A percentile compares a stretch with the other conserved stretches of the same genome.
These are phyloP conservation scores for Cucumis cinereus DNA, from an alignment of 306 rosid species.

Conservation along the genomic window DNA sequence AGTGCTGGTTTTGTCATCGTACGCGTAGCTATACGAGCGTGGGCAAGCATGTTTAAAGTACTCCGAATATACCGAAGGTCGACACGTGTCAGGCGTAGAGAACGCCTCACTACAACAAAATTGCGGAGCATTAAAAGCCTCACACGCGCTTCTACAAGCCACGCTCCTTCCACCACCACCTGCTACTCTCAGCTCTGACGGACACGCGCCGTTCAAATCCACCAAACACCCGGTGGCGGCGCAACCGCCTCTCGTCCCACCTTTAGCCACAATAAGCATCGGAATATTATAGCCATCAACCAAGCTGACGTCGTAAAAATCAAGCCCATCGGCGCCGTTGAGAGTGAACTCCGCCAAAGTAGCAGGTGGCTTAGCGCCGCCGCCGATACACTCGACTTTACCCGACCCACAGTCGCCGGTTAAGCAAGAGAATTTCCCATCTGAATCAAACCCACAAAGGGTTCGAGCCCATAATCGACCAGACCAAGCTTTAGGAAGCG, in stretches of 20 bases:
- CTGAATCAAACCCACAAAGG: constrained; percentile 40
- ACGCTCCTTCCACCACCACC: constrained; percentile 19
- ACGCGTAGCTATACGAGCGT: constrained; percentile 95
- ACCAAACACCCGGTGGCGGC: constrained; percentile 77
- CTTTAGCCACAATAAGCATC: constrained; percentile 55
- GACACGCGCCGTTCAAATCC: constrained; percentile 68
- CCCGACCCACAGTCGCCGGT: constrained; percentile 91
- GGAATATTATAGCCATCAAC: constrained; percentile 95
- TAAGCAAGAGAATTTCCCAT: constrained; percentile 53
- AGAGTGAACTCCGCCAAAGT: constrained; percentile 86
- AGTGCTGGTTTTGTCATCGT: constrained; percentile 86
- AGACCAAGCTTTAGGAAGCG: constrained; percentile 66
- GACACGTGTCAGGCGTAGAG: constrained; percentile 79
- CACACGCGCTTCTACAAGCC: constrained; percentile 96
- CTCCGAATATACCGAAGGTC: constrained; percentile 40
- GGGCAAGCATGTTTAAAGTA: constrained; percentile 80
- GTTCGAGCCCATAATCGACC: constrained; percentile 92
- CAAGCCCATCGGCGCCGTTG: constrained; percentile 70
- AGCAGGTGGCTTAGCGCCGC: constrained; percentile 86
- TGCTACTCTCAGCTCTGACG: constrained; percentile 39
- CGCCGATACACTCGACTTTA: constrained; percentile 44
- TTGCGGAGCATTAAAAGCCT: constrained; percentile 73
- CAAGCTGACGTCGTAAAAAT: constrained; percentile 87
- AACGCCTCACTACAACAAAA: constrained; percentile 75
- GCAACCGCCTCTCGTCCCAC: constrained; percentile 71